Percentiles rank a stretch among this genome's conserved stretches.
Conservation (phyloP, 208 protist genomes). For the Trypanosoma congolense region DNA sequence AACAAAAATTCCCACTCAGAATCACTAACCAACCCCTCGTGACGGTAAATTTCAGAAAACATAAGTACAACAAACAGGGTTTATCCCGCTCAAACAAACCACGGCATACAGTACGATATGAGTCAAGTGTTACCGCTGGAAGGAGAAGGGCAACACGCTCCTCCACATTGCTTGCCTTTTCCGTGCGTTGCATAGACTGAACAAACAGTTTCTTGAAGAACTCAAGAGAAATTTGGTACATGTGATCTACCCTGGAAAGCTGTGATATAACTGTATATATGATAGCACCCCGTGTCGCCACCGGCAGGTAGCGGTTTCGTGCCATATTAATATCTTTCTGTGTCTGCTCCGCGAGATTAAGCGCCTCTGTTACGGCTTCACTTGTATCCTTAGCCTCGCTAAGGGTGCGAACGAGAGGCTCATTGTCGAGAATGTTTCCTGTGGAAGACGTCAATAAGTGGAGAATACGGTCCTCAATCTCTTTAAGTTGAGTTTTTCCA, state of each 20-base stretch:
- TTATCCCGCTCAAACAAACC: conserved; percentile 95
- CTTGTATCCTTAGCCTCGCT: conserved; percentile 90
- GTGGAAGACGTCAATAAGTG: conserved; percentile 87
- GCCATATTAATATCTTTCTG: conserved; percentile 92
- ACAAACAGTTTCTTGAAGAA: conserved; percentile 92
- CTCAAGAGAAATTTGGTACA: conserved; percentile 93
- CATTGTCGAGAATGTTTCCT: conserved; percentile 96
- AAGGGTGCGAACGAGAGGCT: conserved; percentile 94
- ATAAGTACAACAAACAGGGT: conserved; percentile 94
- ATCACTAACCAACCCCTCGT: conserved; percentile 54
- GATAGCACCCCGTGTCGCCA: conserved; percentile 91
- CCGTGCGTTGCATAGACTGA: conserved; percentile 86
- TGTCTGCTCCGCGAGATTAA: conserved; percentile 91
- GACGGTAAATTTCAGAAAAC: conserved; percentile 79
- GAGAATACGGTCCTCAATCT: conserved; percentile 93
- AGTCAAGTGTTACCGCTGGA: conserved; percentile 78
- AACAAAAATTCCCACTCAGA: conserved; percentile 89
- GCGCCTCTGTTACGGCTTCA: conserved; percentile 84
- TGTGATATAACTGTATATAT: conserved; percentile 94
- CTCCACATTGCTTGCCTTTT: conserved; percentile 70
- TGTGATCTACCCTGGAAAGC: conserved; percentile 88
- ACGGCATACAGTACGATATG: conserved; percentile 92
- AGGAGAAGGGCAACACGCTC: conserved; percentile 76
- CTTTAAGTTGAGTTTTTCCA: conserved; percentile 93
- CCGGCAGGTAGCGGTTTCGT: conserved; percentile 89